Conservation (phyloP, 352 stramenopile species). For the Globisporangium ultimum region DNA sequence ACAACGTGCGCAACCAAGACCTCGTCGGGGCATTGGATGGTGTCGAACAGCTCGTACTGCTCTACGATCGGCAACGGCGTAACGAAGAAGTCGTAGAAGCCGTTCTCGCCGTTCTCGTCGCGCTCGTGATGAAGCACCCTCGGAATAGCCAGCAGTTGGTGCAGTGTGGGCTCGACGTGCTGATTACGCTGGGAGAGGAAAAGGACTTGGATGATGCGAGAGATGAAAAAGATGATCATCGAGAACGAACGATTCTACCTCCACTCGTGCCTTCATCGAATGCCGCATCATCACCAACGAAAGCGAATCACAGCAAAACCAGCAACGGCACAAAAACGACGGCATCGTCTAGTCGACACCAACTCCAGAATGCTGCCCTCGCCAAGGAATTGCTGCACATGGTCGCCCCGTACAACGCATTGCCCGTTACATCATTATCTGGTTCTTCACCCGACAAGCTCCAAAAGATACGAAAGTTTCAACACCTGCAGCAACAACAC, state of each 20-base stretch:
- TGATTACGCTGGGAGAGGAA: slow-evolving; percentile 46
- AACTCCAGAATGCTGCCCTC: slow-evolving; percentile 40
- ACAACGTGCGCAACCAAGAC: slow-evolving; percentile 65
- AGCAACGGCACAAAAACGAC: not conserved
- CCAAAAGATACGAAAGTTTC: slow-evolving; percentile 13
- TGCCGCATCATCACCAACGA: not conserved
- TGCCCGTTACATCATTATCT: not conserved
- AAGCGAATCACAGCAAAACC: slow-evolving; percentile 4
- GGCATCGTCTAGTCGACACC: slow-evolving; percentile 11
- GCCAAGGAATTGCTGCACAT: slow-evolving; percentile 61
- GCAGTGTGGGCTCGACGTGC: slow-evolving; percentile 51
- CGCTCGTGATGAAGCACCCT: slow-evolving; percentile 50
- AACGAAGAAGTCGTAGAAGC: slow-evolving; percentile 60
- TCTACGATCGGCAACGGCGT: slow-evolving; percentile 40
- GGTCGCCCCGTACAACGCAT: slow-evolving; percentile 45
- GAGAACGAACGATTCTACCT: slow-evolving; percentile 18
- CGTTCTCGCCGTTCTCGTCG: slow-evolving; percentile 47
- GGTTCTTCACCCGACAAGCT: slow-evolving; percentile 16
- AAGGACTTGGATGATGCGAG: slow-evolving; percentile 15
- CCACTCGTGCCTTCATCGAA: slow-evolving; percentile 5
- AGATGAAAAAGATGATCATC: slow-evolving; percentile 22
- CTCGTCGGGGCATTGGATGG: slow-evolving; percentile 49
- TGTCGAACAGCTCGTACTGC: slow-evolving; percentile 37
- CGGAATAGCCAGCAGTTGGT: slow-evolving; percentile 70
- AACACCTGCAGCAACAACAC: slow-evolving; percentile 13